These are phyloP conservation scores for Chlamydomonas applanata DNA, from an alignment of 139 green algal species.

Conservation along the genomic window DNA sequence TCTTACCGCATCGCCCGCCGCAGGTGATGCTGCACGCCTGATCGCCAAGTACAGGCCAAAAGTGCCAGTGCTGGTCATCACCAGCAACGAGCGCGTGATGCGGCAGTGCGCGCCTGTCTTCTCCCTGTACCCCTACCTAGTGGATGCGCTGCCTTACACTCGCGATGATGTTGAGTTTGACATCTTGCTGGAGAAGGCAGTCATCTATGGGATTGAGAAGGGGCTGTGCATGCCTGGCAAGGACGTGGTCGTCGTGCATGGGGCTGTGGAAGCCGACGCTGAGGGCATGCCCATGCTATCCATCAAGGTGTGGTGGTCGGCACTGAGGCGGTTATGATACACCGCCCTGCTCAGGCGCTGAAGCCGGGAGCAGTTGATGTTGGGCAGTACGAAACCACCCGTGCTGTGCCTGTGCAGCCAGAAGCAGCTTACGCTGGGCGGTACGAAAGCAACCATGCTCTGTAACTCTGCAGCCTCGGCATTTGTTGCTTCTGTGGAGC, in stretches of 20 bases:
- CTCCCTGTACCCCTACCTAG: slow-evolving; percentile 42
- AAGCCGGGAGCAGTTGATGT: too few relatives aligned
- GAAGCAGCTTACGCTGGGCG: too few relatives aligned
- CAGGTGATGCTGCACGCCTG: slow-evolving; percentile 36
- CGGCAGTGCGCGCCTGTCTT: slow-evolving; percentile 35
- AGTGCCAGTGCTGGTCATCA: slow-evolving; percentile 50
- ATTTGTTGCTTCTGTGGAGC: too few relatives aligned
- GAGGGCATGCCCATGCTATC: slow-evolving; percentile 30
- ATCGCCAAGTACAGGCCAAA: slow-evolving; percentile 66
- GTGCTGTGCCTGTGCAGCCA: neutral
- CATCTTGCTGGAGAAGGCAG: slow-evolving; percentile 21
- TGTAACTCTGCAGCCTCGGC: too few relatives aligned
- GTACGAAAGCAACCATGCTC: too few relatives aligned
- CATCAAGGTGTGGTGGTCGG: slow-evolving; percentile 23
- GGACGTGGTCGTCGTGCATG: slow-evolving; percentile 27
- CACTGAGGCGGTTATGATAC: neutral
- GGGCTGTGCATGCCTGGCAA: slow-evolving; percentile 46
- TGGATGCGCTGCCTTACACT: slow-evolving; percentile 27
- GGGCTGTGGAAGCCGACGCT: slow-evolving; percentile 18
- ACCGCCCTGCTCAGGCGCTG: too few relatives aligned
- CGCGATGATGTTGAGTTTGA: slow-evolving; percentile 34
- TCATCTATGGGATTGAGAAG: slow-evolving; percentile 32
- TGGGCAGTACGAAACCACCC: neutral
- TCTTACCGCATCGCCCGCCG: neutral
- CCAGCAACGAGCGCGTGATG: slow-evolving; percentile 30